Evolutionary conservation across 139 green algal species (phyloP).

Genomic region (Yamagishiella unicocca): DNA sequence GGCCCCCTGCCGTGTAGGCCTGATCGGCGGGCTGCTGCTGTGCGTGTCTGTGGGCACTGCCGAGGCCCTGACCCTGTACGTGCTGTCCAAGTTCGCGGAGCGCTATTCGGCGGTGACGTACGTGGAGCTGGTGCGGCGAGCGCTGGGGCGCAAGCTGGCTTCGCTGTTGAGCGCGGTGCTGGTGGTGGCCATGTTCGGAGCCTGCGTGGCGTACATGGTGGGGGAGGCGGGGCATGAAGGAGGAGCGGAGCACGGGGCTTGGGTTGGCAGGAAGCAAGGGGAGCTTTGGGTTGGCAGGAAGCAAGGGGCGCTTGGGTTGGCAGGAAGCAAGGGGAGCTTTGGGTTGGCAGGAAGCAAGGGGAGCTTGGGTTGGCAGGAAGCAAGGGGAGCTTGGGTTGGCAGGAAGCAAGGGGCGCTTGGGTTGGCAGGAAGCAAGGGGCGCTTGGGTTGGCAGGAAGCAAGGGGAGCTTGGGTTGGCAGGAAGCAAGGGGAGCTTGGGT

Average conservation of each 20-base stretch:
- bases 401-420: too few relatives aligned
- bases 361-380: too few relatives aligned
- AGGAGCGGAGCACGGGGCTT: neutral
- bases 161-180: slow-evolving; percentile 64
- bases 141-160: slow-evolving; percentile 71
- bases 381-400: too few relatives aligned
- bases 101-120: slow-evolving; percentile 61
- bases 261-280: neutral
- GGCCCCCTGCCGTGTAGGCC: slow-evolving; percentile 68
- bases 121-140: slow-evolving; percentile 62
- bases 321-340: too few relatives aligned
- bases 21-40: slow-evolving; percentile 70
- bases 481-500: too few relatives aligned
- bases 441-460: too few relatives aligned
- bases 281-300: too few relatives aligned
- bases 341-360: too few relatives aligned
- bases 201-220: slow-evolving; percentile 77
- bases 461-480: too few relatives aligned
- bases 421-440: too few relatives aligned
- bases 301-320: too few relatives aligned
- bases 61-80: slow-evolving; percentile 81
- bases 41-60: slow-evolving; percentile 57
- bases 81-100: slow-evolving; percentile 69
- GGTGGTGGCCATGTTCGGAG: slow-evolving; percentile 77
- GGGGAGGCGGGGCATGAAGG: neutral